These are phyloP conservation scores for Pleurotus djamor DNA, from an alignment of 768 basidiomycete genomes.

Conservation along the genomic window DNA sequence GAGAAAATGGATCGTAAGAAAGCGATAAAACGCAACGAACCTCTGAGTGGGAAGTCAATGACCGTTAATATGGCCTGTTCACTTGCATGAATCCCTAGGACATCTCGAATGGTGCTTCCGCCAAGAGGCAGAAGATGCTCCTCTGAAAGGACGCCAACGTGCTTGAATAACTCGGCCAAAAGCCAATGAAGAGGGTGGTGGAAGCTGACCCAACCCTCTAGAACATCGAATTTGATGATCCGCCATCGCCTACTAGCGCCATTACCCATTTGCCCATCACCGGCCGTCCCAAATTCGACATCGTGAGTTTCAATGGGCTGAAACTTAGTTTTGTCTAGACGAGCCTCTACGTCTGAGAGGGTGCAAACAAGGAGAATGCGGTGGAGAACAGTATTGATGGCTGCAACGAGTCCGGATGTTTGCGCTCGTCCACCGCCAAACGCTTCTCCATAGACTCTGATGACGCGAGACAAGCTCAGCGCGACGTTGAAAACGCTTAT, in stretches of 20 bases:
- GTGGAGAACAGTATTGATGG: constrained; percentile 67
- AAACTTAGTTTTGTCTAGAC: constrained; percentile 67
- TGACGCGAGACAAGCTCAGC: constrained; percentile 82
- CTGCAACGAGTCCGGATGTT: constrained; percentile 56
- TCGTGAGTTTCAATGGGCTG: constrained; percentile 59
- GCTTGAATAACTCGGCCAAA: constrained; percentile 85
- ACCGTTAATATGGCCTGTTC: constrained; percentile 72
- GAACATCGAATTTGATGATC: constrained; percentile 76
- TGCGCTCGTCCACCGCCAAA: constrained; percentile 56
- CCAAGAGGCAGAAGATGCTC: constrained; percentile 51
- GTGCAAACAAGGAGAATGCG: constrained; percentile 74
- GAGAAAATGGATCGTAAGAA: not conserved
- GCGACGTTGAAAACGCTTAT: constrained; percentile 96
- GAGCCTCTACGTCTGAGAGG: constrained; percentile 47
- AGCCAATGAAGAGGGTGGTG: constrained; percentile 94
- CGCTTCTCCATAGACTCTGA: constrained; percentile 87
- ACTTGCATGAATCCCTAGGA: constrained; percentile 58
- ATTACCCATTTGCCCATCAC: not conserved
- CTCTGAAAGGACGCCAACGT: constrained; percentile 64
- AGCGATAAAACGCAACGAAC: constrained; percentile 37
- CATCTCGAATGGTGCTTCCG: constrained; percentile 51
- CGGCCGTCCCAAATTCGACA: constrained; percentile 57
- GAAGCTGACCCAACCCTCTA: constrained; percentile 85
- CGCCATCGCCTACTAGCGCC: constrained; percentile 30
- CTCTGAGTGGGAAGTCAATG: constrained; percentile 87